Evolutionary conservation across 2,329 filamentous ascomycete genomes (phyloP).

Genomic region (Aspergillus sp.): DNA sequence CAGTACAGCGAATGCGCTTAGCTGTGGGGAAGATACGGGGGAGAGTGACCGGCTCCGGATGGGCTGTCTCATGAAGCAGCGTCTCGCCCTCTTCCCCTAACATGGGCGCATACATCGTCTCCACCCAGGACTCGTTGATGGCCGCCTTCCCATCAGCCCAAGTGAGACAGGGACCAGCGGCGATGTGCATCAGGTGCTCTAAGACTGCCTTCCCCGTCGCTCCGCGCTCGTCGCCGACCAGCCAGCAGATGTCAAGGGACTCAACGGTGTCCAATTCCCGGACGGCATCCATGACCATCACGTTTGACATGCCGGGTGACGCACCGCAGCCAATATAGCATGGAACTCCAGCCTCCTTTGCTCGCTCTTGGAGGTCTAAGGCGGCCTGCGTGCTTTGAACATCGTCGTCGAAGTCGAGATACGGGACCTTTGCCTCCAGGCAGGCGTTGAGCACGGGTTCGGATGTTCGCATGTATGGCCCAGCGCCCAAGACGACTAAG

Average conservation of each 20-base stretch:
- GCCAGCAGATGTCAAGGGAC: constrained; percentile 14
- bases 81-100: constrained; percentile 3
- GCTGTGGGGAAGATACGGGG: constrained; percentile 12
- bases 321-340: constrained; percentile 9
- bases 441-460: constrained; percentile 5
- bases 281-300: constrained; percentile 6
- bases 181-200: constrained; percentile 18
- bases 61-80: constrained; percentile 15
- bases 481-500: constrained; percentile 4
- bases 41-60: constrained; percentile 16
- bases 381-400: constrained; percentile 5
- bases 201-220: constrained; percentile 14
- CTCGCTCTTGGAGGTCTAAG: constrained; percentile 1
- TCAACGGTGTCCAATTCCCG: constrained; percentile 14
- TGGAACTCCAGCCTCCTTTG: constrained; percentile 2
- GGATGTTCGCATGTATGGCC: constrained; percentile 4
- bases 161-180: constrained; percentile 15
- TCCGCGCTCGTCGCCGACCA: constrained; percentile 13
- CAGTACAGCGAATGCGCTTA: constrained; percentile 11
- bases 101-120: constrained; percentile 14
- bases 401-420: constrained; percentile 14
- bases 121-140: constrained; percentile 15
- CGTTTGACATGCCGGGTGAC: constrained; percentile 8
- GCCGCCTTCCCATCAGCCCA: constrained; percentile 9
- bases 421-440: constrained; percentile 8